These are phyloP conservation scores for Neoscytalidium dimidiatum DNA, from an alignment of 2,329 filamentous ascomycete genomes.

Conservation along the genomic window DNA sequence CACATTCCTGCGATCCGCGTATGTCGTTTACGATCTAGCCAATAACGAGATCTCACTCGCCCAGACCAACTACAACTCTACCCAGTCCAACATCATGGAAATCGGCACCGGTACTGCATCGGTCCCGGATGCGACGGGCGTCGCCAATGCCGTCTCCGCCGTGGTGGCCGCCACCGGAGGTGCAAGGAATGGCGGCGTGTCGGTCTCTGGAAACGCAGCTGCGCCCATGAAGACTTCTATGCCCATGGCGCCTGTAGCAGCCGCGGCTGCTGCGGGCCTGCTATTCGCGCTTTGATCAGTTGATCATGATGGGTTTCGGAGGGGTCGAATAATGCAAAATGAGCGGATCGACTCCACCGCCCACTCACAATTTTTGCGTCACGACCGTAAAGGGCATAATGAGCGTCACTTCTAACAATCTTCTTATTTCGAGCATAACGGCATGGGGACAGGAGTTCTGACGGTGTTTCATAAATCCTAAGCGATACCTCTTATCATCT, in stretches of 20 bases:
- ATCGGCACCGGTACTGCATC: conserved; percentile 52
- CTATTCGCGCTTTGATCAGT: conserved; percentile 16
- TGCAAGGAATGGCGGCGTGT: conserved; percentile 41
- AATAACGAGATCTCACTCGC: conserved; percentile 64
- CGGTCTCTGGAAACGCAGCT: conserved; percentile 24
- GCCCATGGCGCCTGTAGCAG: conserved; percentile 8
- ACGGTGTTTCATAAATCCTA: conserved; percentile 7
- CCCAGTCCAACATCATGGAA: conserved; percentile 51
- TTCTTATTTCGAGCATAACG: not conserved
- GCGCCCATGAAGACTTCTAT: conserved; percentile 22
- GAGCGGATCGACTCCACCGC: not conserved
- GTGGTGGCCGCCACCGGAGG: conserved; percentile 47
- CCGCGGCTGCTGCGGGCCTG: conserved; percentile 17
- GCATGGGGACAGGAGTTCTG: not conserved
- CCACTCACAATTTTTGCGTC: not conserved
- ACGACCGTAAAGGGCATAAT: conserved; percentile 1
- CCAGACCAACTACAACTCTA: conserved; percentile 62
- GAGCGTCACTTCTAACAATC: not conserved
- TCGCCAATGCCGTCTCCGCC: conserved; percentile 52
- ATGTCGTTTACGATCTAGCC: conserved; percentile 63
- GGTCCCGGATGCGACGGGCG: conserved; percentile 56
- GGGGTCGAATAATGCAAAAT: not conserved
- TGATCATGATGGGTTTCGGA: not conserved
- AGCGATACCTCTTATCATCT: not conserved
- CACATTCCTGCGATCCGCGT: conserved; percentile 64